A percentile compares a stretch with the other conserved stretches of the same genome.
Conservation (phyloP, 768 basidiomycete species). For the Suillus sp. region DNA sequence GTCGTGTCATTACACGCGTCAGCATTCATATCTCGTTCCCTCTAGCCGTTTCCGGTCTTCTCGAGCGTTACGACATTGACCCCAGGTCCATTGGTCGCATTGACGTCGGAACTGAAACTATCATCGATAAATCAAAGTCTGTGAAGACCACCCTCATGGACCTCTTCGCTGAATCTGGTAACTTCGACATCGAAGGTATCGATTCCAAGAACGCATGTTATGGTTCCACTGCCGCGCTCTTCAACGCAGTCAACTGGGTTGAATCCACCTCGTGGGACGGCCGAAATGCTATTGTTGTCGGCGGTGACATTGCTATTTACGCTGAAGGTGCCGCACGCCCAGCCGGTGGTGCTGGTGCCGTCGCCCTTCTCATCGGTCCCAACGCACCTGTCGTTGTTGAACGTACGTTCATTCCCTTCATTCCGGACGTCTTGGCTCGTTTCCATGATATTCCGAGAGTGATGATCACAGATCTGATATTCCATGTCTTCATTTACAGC, state of each 20-base stretch:
- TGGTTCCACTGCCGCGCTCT: slow-evolving; percentile 96
- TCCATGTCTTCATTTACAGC: slow-evolving; percentile 48
- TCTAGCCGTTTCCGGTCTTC: slow-evolving; percentile 82
- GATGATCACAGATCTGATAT: slow-evolving; percentile 14
- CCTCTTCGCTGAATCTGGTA: slow-evolving; percentile 89
- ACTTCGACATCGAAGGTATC: slow-evolving; percentile 97
- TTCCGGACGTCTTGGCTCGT: slow-evolving; percentile 42
- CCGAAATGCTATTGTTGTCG: slow-evolving; percentile 94
- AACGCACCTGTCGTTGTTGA: slow-evolving; percentile 94
- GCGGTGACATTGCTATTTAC: slow-evolving; percentile 97
- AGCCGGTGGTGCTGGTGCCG: slow-evolving; percentile 95
- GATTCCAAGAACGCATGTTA: slow-evolving; percentile 99
- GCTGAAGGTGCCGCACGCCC: slow-evolving; percentile 94
- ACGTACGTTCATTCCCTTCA: slow-evolving; percentile 63
- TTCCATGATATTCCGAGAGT: slow-evolving; percentile 11
- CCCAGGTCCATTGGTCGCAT: slow-evolving; percentile 96
- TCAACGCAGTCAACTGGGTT: slow-evolving; percentile 99
- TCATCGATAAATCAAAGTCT: slow-evolving; percentile 99
- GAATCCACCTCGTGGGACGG: slow-evolving; percentile 97
- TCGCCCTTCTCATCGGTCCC: slow-evolving; percentile 93
- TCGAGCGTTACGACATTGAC: slow-evolving; percentile 95
- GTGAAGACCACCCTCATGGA: slow-evolving; percentile 99
- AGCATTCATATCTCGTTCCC: slow-evolving; percentile 3
- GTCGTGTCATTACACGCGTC: not conserved
- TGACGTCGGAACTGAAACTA: slow-evolving; percentile 98